Base-by-base conservation (phyloP, 176 grass and related monocot species). In the Avena eriantha region DNA sequence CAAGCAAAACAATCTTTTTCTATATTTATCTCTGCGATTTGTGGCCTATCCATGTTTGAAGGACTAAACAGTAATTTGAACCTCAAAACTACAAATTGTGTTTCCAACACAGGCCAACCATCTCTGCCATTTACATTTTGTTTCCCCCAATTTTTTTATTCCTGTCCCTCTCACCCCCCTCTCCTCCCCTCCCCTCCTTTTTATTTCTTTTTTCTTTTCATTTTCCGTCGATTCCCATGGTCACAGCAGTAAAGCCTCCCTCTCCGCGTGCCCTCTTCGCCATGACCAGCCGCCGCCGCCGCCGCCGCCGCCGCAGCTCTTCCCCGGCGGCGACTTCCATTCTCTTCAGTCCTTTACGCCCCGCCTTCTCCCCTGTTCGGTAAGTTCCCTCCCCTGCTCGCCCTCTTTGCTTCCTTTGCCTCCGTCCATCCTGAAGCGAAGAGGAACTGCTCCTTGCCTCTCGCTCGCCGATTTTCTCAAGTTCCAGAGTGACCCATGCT, bases 171-270 rank as follows among this genome's bases (percentile, higher is more conserved):
- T 17, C 78, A 12, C 21, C 68, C n/a, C 68, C 68, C 29, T 29
- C 29, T 29, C 65, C 29, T 16, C 47, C 16, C 22, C 22, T 70
- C 39, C 4, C 53, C 67, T 69, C 74, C n/a, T 76, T 64, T 47
- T 7, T 69, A 39, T 72, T 39, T 61, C 8, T 70, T 39, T 23
- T 35, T 48, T 68, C 66, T 80, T 35, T 19, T 75, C 51, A 35
- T 76, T 80, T 74, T 35, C 23, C 35, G 85, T 86, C 91, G 86
- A 95, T 95, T 95, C 93, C 91, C 73, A 93, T 89, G 86, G 86
- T 50, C 47, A 36, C 86, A 72, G 23, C 83, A 69, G 66, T 90
- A 79, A 80, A 92, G 87, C 81, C 86, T 91, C 54, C 53, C 39
- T 78, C 69, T 46, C 80, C 69, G 64, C 71, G 79, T 89, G 79